phyloP scores from a whole-genome alignment of 805 yeast species.

The Naumovozyma dairenensis region DNA sequence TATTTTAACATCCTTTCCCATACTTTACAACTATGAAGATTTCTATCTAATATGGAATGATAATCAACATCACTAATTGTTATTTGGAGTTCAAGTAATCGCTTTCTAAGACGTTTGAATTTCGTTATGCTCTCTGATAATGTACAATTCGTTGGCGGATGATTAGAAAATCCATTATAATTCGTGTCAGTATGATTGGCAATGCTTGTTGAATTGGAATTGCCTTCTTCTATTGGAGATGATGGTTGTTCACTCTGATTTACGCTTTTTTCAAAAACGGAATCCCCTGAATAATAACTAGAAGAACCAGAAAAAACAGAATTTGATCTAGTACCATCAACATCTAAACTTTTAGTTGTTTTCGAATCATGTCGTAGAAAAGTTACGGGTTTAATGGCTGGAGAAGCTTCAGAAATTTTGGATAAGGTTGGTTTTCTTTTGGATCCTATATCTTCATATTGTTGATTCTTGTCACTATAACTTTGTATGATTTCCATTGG shows the following conservation, averaged over 20 bases:
- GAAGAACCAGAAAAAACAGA: constrained; percentile 3
- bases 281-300: constrained; percentile 4
- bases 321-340: background rate
- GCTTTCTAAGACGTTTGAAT: constrained; percentile 15
- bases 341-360: background rate
- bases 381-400: background rate
- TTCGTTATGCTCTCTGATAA: constrained; percentile 17
- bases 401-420: too few species aligned
- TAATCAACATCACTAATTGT: constrained; percentile 13
- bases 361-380: too few species aligned
- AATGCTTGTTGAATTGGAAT: background rate
- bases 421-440: background rate
- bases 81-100: constrained; percentile 14
- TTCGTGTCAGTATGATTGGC: background rate
- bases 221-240: too few species aligned
- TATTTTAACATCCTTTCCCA: constrained; percentile 28
- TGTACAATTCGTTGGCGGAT: constrained; percentile 1
- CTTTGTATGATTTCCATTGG: constrained; percentile 24
- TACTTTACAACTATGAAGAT: constrained; percentile 11
- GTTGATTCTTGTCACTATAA: constrained; percentile 6
- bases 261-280: background rate
- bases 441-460: too few species aligned
- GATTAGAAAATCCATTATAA: background rate
- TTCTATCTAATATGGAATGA: constrained; percentile 13
- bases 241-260: too few species aligned